Evolutionary conservation across 1,284 basidiomycete genomes (phyloP), one percentile per base, ranked within the genome.

Genomic region (Apiotrichum laibachii): DNA sequence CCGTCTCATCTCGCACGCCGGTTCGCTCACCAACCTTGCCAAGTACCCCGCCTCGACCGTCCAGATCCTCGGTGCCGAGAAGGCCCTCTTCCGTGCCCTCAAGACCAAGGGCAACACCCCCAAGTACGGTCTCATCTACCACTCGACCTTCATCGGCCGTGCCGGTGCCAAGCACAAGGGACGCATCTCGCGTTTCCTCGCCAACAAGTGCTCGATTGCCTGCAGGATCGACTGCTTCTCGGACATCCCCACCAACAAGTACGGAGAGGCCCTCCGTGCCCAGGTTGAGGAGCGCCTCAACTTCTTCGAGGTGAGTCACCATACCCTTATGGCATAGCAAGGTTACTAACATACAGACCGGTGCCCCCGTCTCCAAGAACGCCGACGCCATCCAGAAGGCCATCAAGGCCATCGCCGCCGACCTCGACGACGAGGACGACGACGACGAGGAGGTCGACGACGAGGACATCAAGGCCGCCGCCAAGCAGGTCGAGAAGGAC

Each of bases 31-130:
- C 66, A 97, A 96, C 80, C 81, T 98, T 63, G 93, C 92, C 83
- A 98, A 99, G 82, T 96, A 98, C 81, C 95, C 95, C 35, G 95
- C 95, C 5, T 94, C 91, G 70, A 99, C 95, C 8, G 92, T 98
- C 54, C 95, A 99, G 81, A 98, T 99, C 70, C 83, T 99, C 43
- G 95, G 95, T 71, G 95, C 95, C 22, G 95, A 99, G 82, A 98
- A 99, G 81, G 95, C 95, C 1, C 83, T 99, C 45, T 99, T 99
- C 86, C 83, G 95, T 61, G 95, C 95, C 0, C 82, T 99, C 72
- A 99, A 99, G 84, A 98, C 95, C 44, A 99, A 98, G 81, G 93
- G 93, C 35, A 97, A 98, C 80, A 98, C 95, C 0, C 95, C 94
- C 58, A 99, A 99, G 82, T 95, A 95, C 72, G 92, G 92, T 72